Base-by-base conservation (phyloP, 202 grass and related monocot species). In the Alloteropsis angusta region DNA sequence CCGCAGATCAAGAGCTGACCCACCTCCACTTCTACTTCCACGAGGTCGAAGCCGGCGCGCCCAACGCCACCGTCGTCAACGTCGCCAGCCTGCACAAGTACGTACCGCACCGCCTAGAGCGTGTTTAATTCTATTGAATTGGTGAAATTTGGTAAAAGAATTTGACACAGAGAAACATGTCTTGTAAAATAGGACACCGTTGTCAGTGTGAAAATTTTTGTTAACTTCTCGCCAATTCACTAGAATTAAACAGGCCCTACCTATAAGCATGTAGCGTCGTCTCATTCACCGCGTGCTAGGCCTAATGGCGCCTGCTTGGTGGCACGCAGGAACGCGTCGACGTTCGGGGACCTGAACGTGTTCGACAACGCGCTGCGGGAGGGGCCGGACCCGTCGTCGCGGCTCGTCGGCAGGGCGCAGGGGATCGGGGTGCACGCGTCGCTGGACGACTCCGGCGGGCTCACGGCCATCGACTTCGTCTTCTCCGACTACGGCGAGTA, bases 21-120 rank as follows among this genome's bases (percentile, higher is more conserved):
- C 91, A 93, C 53, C 85, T 93, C 41, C 87, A 87, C 18, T 93
- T 88, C 65, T 93, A 87, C 82, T 90, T 93, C 74, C 91, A 90
- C 48, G 85, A 93, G 82, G 49, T 90, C 28, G 9, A 75, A 1
- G 74, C 82, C 22, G 87, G 90, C 68, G 0, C 49, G 49, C 86
- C 82, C 47, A 90, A 90, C 71, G 85, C 88, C 72, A 90, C 85
- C 9, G 72, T 85, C 18, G 73, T 85, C 80, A 77, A 72, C 62
- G 45, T 89, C 22, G 82, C 56, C 79, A 70, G 68, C 49, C 82
- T 87, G 22, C 85, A 85, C 59, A 86, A 11, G 77, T 82, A 78
- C 0, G 28, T 9, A 65, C 16, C 15, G 22, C 10, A 25, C 3
- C 54, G 22, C 54, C 48, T 48, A 14, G 17, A n/a, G n/a, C n/a